These are phyloP conservation scores for Gonium pectorale DNA, from an alignment of 139 green algal genomes.

Conservation along the genomic window DNA sequence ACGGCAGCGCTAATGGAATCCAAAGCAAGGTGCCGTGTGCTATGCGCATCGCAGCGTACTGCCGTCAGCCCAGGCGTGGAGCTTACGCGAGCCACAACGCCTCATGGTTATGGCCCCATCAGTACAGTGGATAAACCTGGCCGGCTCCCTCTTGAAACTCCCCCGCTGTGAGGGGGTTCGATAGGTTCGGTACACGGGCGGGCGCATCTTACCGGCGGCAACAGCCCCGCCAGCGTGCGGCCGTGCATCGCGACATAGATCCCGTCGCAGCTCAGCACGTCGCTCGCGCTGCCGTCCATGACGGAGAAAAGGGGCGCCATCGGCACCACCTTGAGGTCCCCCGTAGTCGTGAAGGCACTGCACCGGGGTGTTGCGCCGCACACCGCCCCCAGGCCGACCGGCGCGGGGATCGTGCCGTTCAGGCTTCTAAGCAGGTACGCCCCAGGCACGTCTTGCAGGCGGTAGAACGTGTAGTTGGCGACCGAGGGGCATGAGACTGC, in stretches of 20 bases:
- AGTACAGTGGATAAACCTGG: no score
- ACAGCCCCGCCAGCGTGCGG: neutral
- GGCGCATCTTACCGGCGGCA: neutral
- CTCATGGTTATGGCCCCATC: no score
- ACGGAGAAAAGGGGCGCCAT: neutral
- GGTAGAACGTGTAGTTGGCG: conserved; percentile 30
- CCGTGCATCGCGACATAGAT: neutral
- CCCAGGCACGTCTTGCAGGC: neutral
- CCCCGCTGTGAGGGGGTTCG: no score
- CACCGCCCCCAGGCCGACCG: neutral
- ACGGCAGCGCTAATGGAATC: no score
- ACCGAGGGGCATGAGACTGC: conserved; percentile 1
- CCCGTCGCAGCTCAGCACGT: neutral
- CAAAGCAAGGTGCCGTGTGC: no score
- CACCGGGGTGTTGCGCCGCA: neutral
- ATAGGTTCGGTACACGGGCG: no score
- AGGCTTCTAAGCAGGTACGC: neutral
- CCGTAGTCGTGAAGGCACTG: neutral
- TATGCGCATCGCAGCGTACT: no score
- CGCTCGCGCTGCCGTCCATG: neutral
- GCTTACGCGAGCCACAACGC: no score
- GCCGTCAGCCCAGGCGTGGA: no score
- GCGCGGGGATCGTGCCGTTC: neutral
- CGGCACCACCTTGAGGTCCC: neutral
- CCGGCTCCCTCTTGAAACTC: no score